These are phyloP conservation scores for Volvox reticuliferus DNA, from an alignment of 139 green algal species.

Conservation along the genomic window DNA sequence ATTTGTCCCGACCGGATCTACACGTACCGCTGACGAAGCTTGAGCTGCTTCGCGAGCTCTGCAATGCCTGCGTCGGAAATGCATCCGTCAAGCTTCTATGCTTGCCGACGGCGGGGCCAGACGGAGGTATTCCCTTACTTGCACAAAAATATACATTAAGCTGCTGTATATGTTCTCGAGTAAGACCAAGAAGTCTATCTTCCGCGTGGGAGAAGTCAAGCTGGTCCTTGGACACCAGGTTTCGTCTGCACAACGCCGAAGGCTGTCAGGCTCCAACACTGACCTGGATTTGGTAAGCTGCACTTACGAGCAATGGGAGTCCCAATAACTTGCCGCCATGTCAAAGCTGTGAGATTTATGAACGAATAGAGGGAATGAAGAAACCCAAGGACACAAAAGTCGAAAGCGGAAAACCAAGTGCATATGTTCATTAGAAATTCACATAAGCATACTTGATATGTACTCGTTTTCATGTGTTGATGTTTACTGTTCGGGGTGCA, in stretches of 20 bases:
- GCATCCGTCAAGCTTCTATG: too few species aligned
- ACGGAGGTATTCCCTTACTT: constrained; percentile 51
- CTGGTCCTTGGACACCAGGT: constrained; percentile 59
- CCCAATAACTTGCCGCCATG: constrained; percentile 48
- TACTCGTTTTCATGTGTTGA: too few species aligned
- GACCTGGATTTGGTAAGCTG: background rate
- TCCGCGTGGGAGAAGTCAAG: constrained; percentile 55
- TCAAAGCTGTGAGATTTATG: too few species aligned
- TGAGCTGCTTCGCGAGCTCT: constrained; percentile 63
- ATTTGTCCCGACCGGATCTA: background rate
- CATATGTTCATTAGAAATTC: too few species aligned
- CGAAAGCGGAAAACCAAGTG: too few species aligned
- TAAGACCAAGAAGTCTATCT: constrained; percentile 63
- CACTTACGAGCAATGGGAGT: constrained; percentile 45
- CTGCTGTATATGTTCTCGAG: constrained; percentile 66
- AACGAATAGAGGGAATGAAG: too few species aligned
- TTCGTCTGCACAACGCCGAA: constrained; percentile 50
- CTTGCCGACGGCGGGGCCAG: too few species aligned
- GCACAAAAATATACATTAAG: constrained; percentile 68
- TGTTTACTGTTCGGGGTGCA: too few species aligned
- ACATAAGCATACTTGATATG: too few species aligned
- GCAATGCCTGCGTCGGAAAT: constrained; percentile 60
- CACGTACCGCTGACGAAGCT: constrained; percentile 58
- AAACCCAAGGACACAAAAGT: too few species aligned
- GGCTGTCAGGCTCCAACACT: background rate